Percentiles rank a stretch among this genome's conserved stretches.
These are phyloP conservation scores for Ceratobasidium sp. DNA, from an alignment of 1,284 basidiomycete genomes.

Conservation along the genomic window DNA sequence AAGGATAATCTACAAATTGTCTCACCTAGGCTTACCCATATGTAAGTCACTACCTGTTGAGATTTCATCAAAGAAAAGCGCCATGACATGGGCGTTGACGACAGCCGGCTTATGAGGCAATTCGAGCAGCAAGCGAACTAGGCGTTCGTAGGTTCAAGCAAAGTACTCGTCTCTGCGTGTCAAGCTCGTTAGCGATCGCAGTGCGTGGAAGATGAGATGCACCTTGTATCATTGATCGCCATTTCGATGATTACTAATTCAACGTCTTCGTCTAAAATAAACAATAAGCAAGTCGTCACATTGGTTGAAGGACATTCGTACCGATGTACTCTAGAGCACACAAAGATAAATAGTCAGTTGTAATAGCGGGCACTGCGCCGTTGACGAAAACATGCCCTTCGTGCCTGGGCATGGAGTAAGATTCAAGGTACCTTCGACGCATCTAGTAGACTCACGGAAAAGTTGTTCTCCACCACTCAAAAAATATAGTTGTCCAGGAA, in stretches of 20 bases:
- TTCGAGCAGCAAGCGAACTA: constrained; percentile 38
- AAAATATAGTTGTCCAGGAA: constrained; percentile 38
- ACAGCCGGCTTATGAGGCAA: constrained; percentile 41
- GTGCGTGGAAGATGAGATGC: neutral
- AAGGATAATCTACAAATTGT: neutral
- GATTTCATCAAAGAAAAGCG: constrained; percentile 39
- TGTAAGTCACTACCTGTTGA: constrained; percentile 42
- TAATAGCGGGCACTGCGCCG: constrained; percentile 42
- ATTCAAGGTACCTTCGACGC: neutral
- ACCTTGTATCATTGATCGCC: constrained; percentile 43
- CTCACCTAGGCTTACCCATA: constrained; percentile 34
- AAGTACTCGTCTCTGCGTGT: constrained; percentile 35
- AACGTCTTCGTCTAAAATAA: constrained; percentile 38
- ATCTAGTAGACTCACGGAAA: constrained; percentile 38
- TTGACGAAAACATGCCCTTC: constrained; percentile 37
- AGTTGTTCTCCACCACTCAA: constrained; percentile 38
- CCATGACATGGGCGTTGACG: constrained; percentile 40
- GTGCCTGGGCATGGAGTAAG: neutral
- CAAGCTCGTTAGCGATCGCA: neutral
- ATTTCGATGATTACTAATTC: constrained; percentile 42
- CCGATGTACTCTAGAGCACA: constrained; percentile 42
- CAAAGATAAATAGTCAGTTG: constrained; percentile 41
- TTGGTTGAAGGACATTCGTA: neutral
- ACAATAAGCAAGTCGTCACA: neutral
- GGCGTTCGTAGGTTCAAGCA: constrained; percentile 40